Evolutionary conservation across 2,329 filamentous ascomycete genomes (phyloP).

Genomic region (Fusarium gaditjirri): DNA sequence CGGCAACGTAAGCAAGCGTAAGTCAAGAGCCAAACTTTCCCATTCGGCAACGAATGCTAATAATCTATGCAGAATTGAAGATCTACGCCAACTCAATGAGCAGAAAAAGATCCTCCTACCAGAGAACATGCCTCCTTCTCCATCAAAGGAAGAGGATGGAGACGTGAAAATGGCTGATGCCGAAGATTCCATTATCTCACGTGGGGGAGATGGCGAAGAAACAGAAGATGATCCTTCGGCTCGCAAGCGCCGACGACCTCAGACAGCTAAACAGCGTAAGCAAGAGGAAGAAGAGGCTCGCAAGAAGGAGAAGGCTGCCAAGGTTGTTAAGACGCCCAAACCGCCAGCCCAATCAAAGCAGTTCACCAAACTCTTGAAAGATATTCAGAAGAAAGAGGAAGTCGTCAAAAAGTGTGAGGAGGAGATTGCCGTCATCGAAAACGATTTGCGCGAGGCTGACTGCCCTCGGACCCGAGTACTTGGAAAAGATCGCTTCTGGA

Average conservation of each 20-base stretch:
- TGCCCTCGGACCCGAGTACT: constrained; percentile 90
- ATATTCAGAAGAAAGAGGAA: constrained; percentile 88
- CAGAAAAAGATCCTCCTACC: constrained; percentile 78
- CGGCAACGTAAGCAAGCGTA: constrained; percentile 76
- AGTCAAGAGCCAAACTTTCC: constrained; percentile 46
- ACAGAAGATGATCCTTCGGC: constrained; percentile 74
- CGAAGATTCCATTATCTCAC: constrained; percentile 68
- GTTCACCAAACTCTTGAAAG: constrained; percentile 86
- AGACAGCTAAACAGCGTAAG: constrained; percentile 76
- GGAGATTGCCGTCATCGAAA: constrained; percentile 85
- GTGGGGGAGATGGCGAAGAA: constrained; percentile 74
- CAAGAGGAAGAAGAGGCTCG: constrained; percentile 80
- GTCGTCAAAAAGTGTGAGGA: constrained; percentile 84
- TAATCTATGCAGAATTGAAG: constrained; percentile 67
- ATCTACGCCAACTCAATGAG: constrained; percentile 76
- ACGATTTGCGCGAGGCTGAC: constrained; percentile 92
- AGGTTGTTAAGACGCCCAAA: constrained; percentile 70
- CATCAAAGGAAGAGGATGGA: constrained; percentile 65
- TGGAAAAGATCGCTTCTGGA: constrained; percentile 97
- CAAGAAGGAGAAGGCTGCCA: constrained; percentile 67
- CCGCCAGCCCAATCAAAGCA: constrained; percentile 84
- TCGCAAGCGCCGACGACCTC: constrained; percentile 65
- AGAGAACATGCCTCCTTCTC: constrained; percentile 75
- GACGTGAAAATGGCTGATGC: constrained; percentile 71
- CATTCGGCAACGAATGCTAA: not conserved